Base-by-base conservation (phyloP, 106 monocot genomes). In the Iris macrosiphon region DNA sequence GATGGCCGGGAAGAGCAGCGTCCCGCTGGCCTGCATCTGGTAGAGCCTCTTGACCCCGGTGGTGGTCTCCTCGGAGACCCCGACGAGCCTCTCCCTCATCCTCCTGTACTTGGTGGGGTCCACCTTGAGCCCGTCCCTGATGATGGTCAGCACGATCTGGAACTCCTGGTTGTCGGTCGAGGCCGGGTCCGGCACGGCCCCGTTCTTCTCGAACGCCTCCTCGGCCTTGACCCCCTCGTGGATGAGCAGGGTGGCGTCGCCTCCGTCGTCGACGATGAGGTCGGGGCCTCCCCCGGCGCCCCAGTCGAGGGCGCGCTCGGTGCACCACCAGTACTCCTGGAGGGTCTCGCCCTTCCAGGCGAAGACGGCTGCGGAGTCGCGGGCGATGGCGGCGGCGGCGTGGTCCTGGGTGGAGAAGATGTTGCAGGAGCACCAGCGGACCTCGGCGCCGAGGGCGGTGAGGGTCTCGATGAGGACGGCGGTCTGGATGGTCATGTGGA, bases 241-340 rank as follows among this genome's bases (percentile, higher is more conserved):
- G 66, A 90, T 90, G 24, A 84, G 59, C 27, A 84, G 77, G 6
- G 84, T 90, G 40, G 84, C 84, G 45, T 90, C 84, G 12, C 89
- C 84, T 15, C 84, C 89, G 18, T 89, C 89, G n/a, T 89, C 89
- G 27, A 89, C 84, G 67, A 89, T 84, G 37, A 89, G 84, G 43
- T 89, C 89, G n/a, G 89, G 89, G 15, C 89, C 89, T 27, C 89
- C 80, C 8, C 41, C 73, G 7, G 64, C 29, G 19, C 89, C 84
- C 84, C 89, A 89, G 27, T 89, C 89, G 46, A 89, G 74, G 63
- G 70, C 76, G 14, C 89, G 38, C 77, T 89, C 84, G 15, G 89
- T 89, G 71, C 89, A 89, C 89, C 89, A 89, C 89, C 89, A 84
- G 80, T 89, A 88, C 83, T 88, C 88, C 72, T 79, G 67, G 43